Conservation (phyloP, 345 rosid genomes). For the Lepidium africanum region DNA sequence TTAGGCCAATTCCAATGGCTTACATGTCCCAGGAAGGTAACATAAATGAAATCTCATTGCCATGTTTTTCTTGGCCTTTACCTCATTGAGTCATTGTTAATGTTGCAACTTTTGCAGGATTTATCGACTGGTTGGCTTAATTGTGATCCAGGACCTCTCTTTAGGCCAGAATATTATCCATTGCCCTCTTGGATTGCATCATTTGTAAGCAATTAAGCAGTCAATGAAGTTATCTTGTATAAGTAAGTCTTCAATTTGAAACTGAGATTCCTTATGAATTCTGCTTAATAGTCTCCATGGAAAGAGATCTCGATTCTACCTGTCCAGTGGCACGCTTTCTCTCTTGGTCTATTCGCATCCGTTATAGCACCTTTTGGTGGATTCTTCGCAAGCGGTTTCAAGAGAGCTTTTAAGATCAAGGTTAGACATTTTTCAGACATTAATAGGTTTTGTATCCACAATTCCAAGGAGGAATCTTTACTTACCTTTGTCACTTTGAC, state of each 20-base stretch:
- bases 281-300: constrained; percentile 64
- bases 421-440: constrained; percentile 21
- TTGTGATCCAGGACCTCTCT: constrained; percentile 85
- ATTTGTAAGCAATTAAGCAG: constrained; percentile 35
- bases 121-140: constrained; percentile 86
- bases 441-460: background rate
- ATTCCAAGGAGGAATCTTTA: background rate
- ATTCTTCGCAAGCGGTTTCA: constrained; percentile 94
- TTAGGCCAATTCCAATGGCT: constrained; percentile 78
- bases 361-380: constrained; percentile 98
- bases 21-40: constrained; percentile 95
- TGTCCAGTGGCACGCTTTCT: constrained; percentile 88
- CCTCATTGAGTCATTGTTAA: background rate
- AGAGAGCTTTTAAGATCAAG: constrained; percentile 95
- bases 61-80: background rate
- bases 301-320: constrained; percentile 68
- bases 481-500: constrained; percentile 4
- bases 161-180: constrained; percentile 54
- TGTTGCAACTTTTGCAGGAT: constrained; percentile 44
- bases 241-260: background rate
- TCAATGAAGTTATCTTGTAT: background rate
- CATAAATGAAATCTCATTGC: background rate
- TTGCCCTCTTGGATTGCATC: constrained; percentile 53
- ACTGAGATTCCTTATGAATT: background rate
- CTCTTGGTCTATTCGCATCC: constrained; percentile 88